phyloP scores from a whole-genome alignment of 2,329 filamentous ascomycete species.

The Rhinocladiella similis region DNA sequence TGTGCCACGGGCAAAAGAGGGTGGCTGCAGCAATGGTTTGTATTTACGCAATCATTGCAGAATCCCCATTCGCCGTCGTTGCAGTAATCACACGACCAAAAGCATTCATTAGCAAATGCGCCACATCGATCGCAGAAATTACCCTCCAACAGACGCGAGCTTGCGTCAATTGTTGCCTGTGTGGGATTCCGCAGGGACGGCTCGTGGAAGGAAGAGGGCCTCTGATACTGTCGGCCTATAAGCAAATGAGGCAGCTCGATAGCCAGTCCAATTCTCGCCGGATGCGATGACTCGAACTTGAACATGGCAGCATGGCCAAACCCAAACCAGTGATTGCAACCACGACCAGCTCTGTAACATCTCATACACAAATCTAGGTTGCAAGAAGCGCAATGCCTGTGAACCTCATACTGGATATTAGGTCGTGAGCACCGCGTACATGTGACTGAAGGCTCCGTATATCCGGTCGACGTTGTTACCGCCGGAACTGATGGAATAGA shows the following conservation, averaged over 20 bases:
- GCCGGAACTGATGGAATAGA: constrained; percentile 23
- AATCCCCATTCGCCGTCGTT: constrained; percentile 96
- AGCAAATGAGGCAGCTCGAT: constrained; percentile 56
- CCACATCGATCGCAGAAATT: constrained; percentile 81
- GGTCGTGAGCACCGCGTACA: constrained; percentile 70
- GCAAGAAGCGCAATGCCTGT: constrained; percentile 79
- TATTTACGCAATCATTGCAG: constrained; percentile 83
- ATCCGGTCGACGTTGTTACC: constrained; percentile 7
- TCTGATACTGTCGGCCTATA: constrained; percentile 46
- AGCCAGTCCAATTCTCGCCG: constrained; percentile 43
- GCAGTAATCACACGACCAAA: constrained; percentile 84
- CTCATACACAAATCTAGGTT: constrained; percentile 71
- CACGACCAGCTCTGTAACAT: constrained; percentile 75
- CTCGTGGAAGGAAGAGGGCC: constrained; percentile 21
- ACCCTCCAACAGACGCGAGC: constrained; percentile 69
- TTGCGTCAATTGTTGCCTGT: constrained; percentile 52
- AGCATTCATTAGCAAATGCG: constrained; percentile 75
- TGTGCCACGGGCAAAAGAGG: constrained; percentile 75
- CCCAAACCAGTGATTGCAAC: constrained; percentile 85
- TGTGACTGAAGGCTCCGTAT: constrained; percentile 66
- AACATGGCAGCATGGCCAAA: constrained; percentile 73
- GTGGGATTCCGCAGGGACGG: constrained; percentile 3
- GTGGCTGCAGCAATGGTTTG: constrained; percentile 78
- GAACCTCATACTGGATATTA: constrained; percentile 80
- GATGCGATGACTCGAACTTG: constrained; percentile 61